Evolutionary conservation across 176 grass and related monocot genomes (phyloP).

Genomic region (Juncus inflexus): DNA sequence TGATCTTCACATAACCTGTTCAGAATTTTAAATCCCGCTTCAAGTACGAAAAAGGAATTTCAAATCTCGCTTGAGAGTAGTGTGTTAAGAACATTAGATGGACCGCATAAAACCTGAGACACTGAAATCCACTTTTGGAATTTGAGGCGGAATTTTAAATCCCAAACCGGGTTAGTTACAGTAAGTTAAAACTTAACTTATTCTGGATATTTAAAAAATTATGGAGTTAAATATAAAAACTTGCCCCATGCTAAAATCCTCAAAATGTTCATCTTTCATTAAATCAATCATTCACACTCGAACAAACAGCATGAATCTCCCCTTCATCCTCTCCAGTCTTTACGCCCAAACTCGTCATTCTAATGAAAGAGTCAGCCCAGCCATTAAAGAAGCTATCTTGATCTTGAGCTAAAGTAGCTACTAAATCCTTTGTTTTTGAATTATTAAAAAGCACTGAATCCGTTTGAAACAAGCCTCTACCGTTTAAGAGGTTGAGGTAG

Average conservation of each 20-base stretch:
- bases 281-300: constrained; percentile 51
- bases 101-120: too few relatives aligned
- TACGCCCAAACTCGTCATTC: constrained; percentile 52
- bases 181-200: too few relatives aligned
- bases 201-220: too few relatives aligned
- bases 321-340: constrained; percentile 60
- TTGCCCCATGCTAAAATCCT: constrained; percentile 1
- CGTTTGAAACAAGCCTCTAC: constrained; percentile 63
- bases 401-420: constrained; percentile 54
- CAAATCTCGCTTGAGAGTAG: too few relatives aligned
- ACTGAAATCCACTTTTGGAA: too few relatives aligned
- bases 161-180: too few relatives aligned
- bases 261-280: neutral
- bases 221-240: too few relatives aligned
- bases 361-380: constrained; percentile 70
- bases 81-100: too few relatives aligned
- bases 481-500: constrained; percentile 62
- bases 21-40: too few relatives aligned
- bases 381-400: constrained; percentile 64
- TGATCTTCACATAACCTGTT: too few relatives aligned
- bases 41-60: too few relatives aligned
- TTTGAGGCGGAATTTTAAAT: too few relatives aligned
- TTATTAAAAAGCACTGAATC: constrained; percentile 71
- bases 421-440: constrained; percentile 40
- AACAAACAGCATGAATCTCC: constrained; percentile 64